These are phyloP conservation scores for Naganishia liquefaciens DNA, from an alignment of 1,284 basidiomycete genomes.

Conservation along the genomic window DNA sequence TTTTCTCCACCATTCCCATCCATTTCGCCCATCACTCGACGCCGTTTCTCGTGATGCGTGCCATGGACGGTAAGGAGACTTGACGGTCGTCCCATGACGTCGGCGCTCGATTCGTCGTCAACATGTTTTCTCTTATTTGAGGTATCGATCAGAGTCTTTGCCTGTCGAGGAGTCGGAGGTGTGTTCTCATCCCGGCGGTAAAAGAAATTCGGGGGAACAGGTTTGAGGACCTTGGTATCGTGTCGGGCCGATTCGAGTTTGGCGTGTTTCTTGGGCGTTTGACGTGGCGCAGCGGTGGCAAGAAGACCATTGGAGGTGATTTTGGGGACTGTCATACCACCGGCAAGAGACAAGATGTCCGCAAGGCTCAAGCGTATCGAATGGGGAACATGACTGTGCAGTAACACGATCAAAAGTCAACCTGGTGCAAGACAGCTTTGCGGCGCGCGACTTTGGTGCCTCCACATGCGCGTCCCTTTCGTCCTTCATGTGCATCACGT, in stretches of 20 bases:
- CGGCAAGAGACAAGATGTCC: constrained; percentile 9
- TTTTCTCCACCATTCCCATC: neutral
- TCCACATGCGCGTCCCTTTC: constrained; percentile 4
- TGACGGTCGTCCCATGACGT: constrained; percentile 4
- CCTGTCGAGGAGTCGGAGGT: neutral
- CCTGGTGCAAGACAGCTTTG: neutral
- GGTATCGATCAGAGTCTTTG: too few relatives aligned
- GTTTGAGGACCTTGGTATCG: neutral
- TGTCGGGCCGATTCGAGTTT: neutral
- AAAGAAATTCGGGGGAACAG: constrained; percentile 16
- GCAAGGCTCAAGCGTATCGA: too few relatives aligned
- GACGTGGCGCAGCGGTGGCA: neutral
- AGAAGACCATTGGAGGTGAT: constrained; percentile 9
- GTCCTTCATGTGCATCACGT: constrained; percentile 8
- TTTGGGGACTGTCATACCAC: neutral
- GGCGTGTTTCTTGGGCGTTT: neutral
- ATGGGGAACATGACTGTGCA: too few relatives aligned
- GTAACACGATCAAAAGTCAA: too few relatives aligned
- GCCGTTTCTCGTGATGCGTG: neutral
- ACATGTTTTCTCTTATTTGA: constrained; percentile 1
- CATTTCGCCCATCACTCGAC: constrained; percentile 8
- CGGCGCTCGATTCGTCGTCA: neutral
- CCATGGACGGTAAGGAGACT: neutral
- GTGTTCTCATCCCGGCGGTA: neutral
- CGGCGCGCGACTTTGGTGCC: neutral